A percentile compares a stretch with the other conserved stretches of the same genome.
These are phyloP conservation scores for Hyphopichia fennica DNA, from an alignment of 1,139 yeast species.

Conservation along the genomic window DNA sequence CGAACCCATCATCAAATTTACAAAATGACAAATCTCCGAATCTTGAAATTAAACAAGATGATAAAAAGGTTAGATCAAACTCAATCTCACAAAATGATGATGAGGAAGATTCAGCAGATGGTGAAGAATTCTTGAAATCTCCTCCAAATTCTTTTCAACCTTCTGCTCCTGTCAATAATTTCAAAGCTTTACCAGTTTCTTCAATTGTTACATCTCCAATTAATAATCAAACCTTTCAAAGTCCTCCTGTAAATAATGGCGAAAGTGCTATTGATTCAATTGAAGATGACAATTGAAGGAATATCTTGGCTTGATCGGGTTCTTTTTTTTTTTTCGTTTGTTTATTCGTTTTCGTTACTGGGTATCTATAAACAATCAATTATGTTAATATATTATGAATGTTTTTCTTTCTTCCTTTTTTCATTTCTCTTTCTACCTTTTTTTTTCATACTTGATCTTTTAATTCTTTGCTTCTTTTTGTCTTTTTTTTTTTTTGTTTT, in stretches of 20 bases:
- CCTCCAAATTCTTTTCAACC: constrained; percentile 8
- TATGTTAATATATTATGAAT: too few relatives aligned
- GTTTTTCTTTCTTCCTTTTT: too few relatives aligned
- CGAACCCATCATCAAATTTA: too few relatives aligned
- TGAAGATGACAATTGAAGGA: constrained; percentile 13
- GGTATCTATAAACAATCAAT: too few relatives aligned
- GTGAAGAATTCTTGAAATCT: constrained; percentile 6
- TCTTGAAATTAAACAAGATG: not conserved
- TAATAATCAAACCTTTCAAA: not conserved
- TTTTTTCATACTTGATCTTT: too few relatives aligned
- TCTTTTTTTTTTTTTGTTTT: too few relatives aligned
- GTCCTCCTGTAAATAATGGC: not conserved
- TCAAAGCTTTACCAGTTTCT: not conserved
- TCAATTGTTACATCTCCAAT: constrained; percentile 2
- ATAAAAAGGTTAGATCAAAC: constrained; percentile 1
- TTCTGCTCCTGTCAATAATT: too few relatives aligned
- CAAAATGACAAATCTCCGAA: not conserved
- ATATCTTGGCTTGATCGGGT: not conserved
- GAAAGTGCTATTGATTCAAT: constrained; percentile 23
- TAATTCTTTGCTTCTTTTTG: too few relatives aligned
- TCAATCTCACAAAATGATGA: constrained; percentile 3
- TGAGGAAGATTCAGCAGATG: constrained; percentile 6
- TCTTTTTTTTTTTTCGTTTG: not conserved
- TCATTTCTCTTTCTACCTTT: too few relatives aligned
- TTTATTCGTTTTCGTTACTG: too few relatives aligned